These are phyloP conservation scores for Platismatia glauca DNA, from an alignment of 495 filamentous ascomycete genomes.

Conservation along the genomic window DNA sequence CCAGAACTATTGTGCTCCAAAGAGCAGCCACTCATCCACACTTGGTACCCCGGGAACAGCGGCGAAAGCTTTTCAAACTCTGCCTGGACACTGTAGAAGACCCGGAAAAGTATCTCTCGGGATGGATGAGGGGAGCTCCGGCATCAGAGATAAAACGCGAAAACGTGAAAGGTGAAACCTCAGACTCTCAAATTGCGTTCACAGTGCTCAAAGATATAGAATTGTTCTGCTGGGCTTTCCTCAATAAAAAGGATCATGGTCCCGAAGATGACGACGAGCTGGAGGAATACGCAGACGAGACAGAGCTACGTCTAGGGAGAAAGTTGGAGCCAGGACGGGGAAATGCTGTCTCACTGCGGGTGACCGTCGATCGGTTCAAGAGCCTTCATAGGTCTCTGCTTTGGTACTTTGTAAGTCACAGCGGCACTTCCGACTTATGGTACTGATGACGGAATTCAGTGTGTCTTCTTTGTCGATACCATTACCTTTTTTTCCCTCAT, in stretches of 20 bases:
- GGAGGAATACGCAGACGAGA: conserved; percentile 42
- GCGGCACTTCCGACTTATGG: conserved; percentile 19
- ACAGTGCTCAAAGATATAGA: conserved; percentile 4
- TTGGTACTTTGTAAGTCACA: conserved; percentile 50
- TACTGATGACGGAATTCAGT: conserved; percentile 17
- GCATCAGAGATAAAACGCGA: conserved; percentile 51
- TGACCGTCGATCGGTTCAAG: conserved; percentile 56
- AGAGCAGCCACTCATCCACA: conserved; percentile 45
- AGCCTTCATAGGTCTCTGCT: conserved; percentile 51
- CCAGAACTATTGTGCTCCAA: conserved; percentile 42
- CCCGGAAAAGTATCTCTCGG: conserved; percentile 45
- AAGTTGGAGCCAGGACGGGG: conserved; percentile 43
- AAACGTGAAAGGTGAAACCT: conserved; percentile 43
- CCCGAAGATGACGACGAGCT: conserved; percentile 46
- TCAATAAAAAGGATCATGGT: conserved; percentile 28
- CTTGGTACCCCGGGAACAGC: conserved; percentile 30
- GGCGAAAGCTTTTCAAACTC: conserved; percentile 43
- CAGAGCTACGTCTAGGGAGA: conserved; percentile 42
- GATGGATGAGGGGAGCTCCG: conserved; percentile 57
- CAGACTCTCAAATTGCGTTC: conserved; percentile 10
- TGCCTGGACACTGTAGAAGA: conserved; percentile 48
- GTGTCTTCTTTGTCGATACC: conserved; percentile 38
- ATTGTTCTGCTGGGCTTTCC: conserved; percentile 23
- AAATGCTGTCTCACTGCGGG: conserved; percentile 43
- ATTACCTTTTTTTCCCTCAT: conserved; percentile 36